Conservation (phyloP, 1,284 basidiomycete genomes). For the Boletus calvinii region DNA sequence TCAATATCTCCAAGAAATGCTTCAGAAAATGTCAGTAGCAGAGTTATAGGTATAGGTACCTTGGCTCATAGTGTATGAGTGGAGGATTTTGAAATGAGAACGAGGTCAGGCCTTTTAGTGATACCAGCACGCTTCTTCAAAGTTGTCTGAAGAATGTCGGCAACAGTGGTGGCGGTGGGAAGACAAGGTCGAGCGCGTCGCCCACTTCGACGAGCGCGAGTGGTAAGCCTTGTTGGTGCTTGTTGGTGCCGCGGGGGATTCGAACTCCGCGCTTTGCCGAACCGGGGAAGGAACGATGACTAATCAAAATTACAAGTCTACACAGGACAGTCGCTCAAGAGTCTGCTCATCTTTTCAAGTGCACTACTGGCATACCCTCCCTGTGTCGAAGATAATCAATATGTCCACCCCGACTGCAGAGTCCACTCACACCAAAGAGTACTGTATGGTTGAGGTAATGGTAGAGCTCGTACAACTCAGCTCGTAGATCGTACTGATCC, state of each 20-base stretch:
- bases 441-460: slow-evolving; percentile 86
- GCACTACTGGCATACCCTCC: slow-evolving; percentile 58
- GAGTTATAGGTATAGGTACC: slow-evolving; percentile 40
- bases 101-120: neutral
- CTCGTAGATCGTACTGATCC: slow-evolving; percentile 67
- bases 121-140: neutral
- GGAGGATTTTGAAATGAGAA: slow-evolving; percentile 2
- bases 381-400: slow-evolving; percentile 34
- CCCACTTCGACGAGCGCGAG: slow-evolving; percentile 19
- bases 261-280: slow-evolving; percentile 13
- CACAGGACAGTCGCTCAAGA: slow-evolving; percentile 39
- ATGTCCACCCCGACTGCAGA: neutral
- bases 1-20: slow-evolving; percentile 41
- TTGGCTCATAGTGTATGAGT: slow-evolving; percentile 35
- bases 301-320: slow-evolving; percentile 14
- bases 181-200: slow-evolving; percentile 19
- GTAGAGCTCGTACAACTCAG: slow-evolving; percentile 79
- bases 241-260: slow-evolving; percentile 21
- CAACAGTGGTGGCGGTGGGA: slow-evolving; percentile 9
- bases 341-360: slow-evolving; percentile 51
- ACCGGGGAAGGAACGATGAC: slow-evolving; percentile 6
- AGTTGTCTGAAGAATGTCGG: neutral
- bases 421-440: slow-evolving; percentile 62
- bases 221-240: slow-evolving; percentile 29
- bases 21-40: slow-evolving; percentile 29